A percentile compares a stretch with the other conserved stretches of the same genome.
These are phyloP conservation scores for Cercospora sp. DNA, from an alignment of 2,329 filamentous ascomycete genomes.

Conservation along the genomic window DNA sequence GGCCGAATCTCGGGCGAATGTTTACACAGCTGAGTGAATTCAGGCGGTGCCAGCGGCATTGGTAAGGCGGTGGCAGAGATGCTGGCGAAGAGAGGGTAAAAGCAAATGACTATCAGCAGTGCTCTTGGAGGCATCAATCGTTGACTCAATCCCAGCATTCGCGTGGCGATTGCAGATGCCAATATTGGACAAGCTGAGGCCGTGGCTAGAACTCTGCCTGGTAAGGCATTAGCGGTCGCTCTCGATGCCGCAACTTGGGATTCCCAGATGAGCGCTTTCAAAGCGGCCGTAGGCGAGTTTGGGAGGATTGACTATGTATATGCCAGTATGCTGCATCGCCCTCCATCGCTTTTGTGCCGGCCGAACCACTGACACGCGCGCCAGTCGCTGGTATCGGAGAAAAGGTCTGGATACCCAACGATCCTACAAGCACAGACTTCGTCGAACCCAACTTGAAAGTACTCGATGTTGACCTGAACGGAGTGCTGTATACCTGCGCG, in stretches of 20 bases:
- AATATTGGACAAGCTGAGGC: constrained; percentile 34
- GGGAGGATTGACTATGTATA: constrained; percentile 45
- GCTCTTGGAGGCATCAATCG: background rate
- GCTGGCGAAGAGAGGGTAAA: constrained; percentile 33
- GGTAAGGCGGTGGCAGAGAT: constrained; percentile 38
- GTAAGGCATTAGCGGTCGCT: constrained; percentile 27
- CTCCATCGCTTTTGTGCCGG: background rate
- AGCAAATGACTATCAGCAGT: background rate
- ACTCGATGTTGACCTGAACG: constrained; percentile 46
- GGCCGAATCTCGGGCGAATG: background rate
- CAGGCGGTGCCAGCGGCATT: constrained; percentile 37
- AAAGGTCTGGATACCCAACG: constrained; percentile 39
- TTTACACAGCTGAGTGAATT: background rate
- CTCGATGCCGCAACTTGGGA: constrained; percentile 42
- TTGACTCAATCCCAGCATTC: constrained; percentile 41
- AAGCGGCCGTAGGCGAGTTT: constrained; percentile 37
- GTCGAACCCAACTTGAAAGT: constrained; percentile 43
- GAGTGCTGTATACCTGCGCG: constrained; percentile 45
- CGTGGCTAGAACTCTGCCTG: constrained; percentile 31
- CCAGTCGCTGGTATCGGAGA: constrained; percentile 42
- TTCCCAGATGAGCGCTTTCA: constrained; percentile 42
- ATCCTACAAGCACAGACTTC: constrained; percentile 33
- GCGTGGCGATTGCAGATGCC: constrained; percentile 52
- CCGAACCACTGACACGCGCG: background rate
- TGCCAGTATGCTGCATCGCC: constrained; percentile 37